Percentiles rank a stretch among this genome's conserved stretches.
phyloP scores from a whole-genome alignment of 129 eudicot species.

The Silybum marianum region DNA sequence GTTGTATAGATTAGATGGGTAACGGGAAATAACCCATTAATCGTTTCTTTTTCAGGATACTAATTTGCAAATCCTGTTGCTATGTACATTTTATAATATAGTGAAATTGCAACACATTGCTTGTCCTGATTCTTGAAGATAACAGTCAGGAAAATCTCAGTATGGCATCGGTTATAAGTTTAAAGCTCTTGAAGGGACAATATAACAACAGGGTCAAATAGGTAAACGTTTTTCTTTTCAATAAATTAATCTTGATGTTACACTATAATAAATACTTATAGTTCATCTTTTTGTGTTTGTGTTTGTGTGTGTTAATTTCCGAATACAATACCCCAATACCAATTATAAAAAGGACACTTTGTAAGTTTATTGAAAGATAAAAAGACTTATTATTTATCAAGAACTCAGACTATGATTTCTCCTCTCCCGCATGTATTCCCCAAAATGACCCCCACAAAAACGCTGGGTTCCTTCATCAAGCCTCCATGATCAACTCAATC shows the following conservation, averaged over 20 bases:
- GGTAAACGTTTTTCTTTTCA: background rate
- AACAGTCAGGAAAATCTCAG: background rate
- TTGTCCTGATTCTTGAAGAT: background rate
- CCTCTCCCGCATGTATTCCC: slow-evolving; percentile 18
- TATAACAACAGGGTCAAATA: too few relatives aligned
- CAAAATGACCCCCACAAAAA: slow-evolving; percentile 45
- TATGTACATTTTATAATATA: background rate
- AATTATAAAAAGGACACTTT: slow-evolving; percentile 26
- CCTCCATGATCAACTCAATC: slow-evolving; percentile 42
- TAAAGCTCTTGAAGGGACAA: background rate
- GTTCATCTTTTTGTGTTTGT: slow-evolving; percentile 4
- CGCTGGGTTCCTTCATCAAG: slow-evolving; percentile 43
- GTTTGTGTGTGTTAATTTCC: slow-evolving; percentile 24
- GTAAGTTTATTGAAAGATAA: slow-evolving; percentile 33
- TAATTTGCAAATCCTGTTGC: slow-evolving; percentile 19
- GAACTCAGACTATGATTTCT: slow-evolving; percentile 14
- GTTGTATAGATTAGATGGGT: slow-evolving; percentile 39
- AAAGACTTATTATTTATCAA: slow-evolving; percentile 15
- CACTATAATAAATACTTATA: background rate
- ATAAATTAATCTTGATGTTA: slow-evolving; percentile 11
- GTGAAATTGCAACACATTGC: background rate
- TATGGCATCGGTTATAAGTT: background rate
- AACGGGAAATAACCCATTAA: slow-evolving; percentile 32
- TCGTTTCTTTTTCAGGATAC: background rate
- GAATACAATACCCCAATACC: slow-evolving; percentile 37